A percentile compares a stretch with the other conserved stretches of the same genome.
phyloP scores from a whole-genome alignment of 768 basidiomycete genomes.

The Multifurca ochricompacta region DNA sequence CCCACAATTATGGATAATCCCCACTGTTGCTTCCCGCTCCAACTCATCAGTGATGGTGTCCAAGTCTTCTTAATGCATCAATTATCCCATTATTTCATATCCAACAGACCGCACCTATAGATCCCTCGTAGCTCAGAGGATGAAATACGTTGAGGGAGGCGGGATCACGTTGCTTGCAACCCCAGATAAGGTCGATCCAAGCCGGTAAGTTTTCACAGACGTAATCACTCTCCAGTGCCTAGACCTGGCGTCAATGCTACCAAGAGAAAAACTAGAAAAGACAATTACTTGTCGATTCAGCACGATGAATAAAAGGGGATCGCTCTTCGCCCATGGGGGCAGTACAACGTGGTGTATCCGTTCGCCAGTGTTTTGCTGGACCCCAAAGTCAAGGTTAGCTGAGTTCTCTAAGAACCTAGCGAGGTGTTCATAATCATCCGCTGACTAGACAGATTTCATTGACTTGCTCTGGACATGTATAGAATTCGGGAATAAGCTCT shows the following conservation, averaged over 20 bases:
- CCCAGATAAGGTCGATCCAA: constrained; percentile 97
- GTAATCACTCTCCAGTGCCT: constrained; percentile 84
- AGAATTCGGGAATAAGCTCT: constrained; percentile 89
- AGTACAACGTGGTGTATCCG: constrained; percentile 82
- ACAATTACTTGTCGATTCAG: constrained; percentile 49
- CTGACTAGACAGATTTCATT: not conserved
- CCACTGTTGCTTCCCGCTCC: constrained; percentile 87
- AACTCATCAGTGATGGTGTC: constrained; percentile 80
- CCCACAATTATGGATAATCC: constrained; percentile 91
- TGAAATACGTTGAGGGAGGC: constrained; percentile 81
- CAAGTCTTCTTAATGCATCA: constrained; percentile 44
- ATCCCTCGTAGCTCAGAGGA: constrained; percentile 88
- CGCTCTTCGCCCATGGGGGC: constrained; percentile 82
- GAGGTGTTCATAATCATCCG: not conserved
- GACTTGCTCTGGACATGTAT: constrained; percentile 69
- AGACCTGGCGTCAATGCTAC: not conserved
- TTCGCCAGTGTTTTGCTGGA: constrained; percentile 64
- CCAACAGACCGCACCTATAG: constrained; percentile 47
- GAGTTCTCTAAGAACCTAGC: constrained; percentile 76
- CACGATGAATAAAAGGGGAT: constrained; percentile 75
- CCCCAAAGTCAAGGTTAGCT: constrained; percentile 71
- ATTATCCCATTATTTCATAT: not conserved
- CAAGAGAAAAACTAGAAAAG: not conserved
- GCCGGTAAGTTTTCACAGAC: constrained; percentile 77
- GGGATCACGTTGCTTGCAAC: constrained; percentile 72